phyloP scores from a whole-genome alignment of 164 flowering plant genomes.

The Cinnamomum chago region DNA sequence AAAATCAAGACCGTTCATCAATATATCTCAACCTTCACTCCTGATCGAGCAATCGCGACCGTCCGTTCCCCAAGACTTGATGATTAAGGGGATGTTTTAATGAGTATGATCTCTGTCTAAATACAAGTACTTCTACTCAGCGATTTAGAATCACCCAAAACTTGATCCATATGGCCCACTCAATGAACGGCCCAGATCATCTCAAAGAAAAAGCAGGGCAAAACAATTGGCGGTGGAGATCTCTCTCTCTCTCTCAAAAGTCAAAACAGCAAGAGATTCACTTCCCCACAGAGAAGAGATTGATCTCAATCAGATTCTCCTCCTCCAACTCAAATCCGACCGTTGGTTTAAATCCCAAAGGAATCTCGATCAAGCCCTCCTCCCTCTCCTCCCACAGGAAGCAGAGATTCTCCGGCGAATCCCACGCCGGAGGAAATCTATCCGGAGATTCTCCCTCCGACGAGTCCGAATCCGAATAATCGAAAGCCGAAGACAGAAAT shows the following conservation, averaged over 20 bases:
- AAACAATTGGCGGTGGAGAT: too few relatives aligned
- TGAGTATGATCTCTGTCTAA: too few relatives aligned
- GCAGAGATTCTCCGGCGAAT: constrained; percentile 7
- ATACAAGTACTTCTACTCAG: too few relatives aligned
- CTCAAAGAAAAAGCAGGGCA: not conserved
- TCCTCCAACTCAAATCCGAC: constrained; percentile 2
- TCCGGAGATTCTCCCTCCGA: not conserved
- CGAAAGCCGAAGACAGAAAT: not conserved
- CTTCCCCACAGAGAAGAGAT: constrained; percentile 1
- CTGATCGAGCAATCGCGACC: too few relatives aligned
- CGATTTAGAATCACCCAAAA: too few relatives aligned
- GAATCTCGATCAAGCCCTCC: constrained; percentile 13
- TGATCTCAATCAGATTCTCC: constrained; percentile 12
- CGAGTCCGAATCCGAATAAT: not conserved
- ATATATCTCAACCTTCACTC: too few relatives aligned
- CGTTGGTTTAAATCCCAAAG: not conserved
- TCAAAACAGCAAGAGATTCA: not conserved
- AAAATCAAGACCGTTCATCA: too few relatives aligned
- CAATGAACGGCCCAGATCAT: not conserved
- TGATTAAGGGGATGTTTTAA: too few relatives aligned
- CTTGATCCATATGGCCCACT: not conserved
- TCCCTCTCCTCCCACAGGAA: constrained; percentile 13
- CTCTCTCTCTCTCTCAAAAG: not conserved
- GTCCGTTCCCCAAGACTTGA: too few relatives aligned
- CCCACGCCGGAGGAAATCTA: constrained; percentile 2